phyloP scores from a whole-genome alignment of 768 basidiomycete species.

The Mycena venus region DNA sequence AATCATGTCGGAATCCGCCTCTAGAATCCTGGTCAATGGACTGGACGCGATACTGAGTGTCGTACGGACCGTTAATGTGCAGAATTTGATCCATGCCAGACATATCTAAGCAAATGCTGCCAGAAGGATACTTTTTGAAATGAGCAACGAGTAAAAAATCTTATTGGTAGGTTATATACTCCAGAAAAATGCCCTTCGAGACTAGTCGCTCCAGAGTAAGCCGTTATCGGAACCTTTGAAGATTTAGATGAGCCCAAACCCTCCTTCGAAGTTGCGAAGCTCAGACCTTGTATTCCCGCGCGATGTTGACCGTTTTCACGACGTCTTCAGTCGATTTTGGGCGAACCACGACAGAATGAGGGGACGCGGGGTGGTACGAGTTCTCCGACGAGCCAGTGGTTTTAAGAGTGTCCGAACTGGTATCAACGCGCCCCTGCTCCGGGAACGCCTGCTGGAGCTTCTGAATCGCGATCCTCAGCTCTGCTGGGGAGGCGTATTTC shows the following conservation, averaged over 20 bases:
- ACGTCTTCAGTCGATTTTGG: slow-evolving; percentile 85
- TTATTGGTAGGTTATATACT: slow-evolving; percentile 56
- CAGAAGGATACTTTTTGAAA: slow-evolving; percentile 51
- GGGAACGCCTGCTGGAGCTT: slow-evolving; percentile 65
- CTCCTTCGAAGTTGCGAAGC: neutral
- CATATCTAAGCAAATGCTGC: slow-evolving; percentile 78
- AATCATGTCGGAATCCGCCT: slow-evolving; percentile 78
- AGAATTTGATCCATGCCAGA: slow-evolving; percentile 77
- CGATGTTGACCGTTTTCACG: slow-evolving; percentile 81
- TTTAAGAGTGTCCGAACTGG: slow-evolving; percentile 62
- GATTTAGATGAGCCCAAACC: neutral
- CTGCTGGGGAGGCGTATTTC: slow-evolving; percentile 61
- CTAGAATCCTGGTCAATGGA: slow-evolving; percentile 48
- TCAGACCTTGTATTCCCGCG: slow-evolving; percentile 68
- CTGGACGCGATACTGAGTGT: slow-evolving; percentile 33
- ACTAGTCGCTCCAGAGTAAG: slow-evolving; percentile 89
- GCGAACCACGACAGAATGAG: slow-evolving; percentile 68
- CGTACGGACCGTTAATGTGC: slow-evolving; percentile 61
- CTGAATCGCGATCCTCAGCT: slow-evolving; percentile 64
- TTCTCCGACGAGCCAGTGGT: slow-evolving; percentile 78
- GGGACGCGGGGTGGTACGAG: slow-evolving; percentile 73
- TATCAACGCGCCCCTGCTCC: slow-evolving; percentile 60
- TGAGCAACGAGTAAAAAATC: neutral
- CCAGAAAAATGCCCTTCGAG: slow-evolving; percentile 90
- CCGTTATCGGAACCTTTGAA: slow-evolving; percentile 73